Conservation (phyloP, 2,329 filamentous ascomycete genomes). For the Mariannaea elegans region DNA sequence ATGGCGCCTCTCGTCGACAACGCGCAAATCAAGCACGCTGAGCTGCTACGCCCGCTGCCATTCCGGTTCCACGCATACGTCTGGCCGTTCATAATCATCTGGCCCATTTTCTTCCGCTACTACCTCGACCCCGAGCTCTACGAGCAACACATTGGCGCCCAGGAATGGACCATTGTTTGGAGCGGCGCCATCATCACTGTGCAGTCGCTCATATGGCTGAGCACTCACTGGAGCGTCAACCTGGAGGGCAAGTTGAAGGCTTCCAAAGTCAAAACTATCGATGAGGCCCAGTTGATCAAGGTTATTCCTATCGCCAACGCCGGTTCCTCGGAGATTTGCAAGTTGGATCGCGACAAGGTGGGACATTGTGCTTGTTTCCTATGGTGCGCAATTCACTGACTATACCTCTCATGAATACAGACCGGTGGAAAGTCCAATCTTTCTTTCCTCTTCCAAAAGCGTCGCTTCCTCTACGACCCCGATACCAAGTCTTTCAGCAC, state of each 20-base stretch:
- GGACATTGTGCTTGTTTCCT: conserved; percentile 22
- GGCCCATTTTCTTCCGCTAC: conserved; percentile 90
- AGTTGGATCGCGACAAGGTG: conserved; percentile 78
- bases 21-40: conserved; percentile 85
- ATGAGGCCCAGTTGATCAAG: conserved; percentile 87
- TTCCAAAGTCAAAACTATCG: conserved; percentile 72
- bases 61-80: conserved; percentile 85
- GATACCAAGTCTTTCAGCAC: conserved; percentile 80
- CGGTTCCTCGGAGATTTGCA: conserved; percentile 87
- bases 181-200: conserved; percentile 85
- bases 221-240: conserved; percentile 97
- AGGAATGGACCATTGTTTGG: conserved; percentile 99
- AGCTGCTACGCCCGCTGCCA: conserved; percentile 87
- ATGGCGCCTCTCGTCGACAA: conserved; percentile 91
- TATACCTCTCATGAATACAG: conserved; percentile 46
- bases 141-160: conserved; percentile 88
- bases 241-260: conserved; percentile 85
- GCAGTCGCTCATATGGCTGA: conserved; percentile 91
- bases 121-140: conserved; percentile 87
- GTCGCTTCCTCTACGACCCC: conserved; percentile 86
- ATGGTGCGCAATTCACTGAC: conserved; percentile 25
- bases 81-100: conserved; percentile 91
- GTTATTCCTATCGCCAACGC: conserved; percentile 91
- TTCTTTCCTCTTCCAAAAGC: conserved; percentile 98
- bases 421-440: conserved; percentile 77